Evolutionary conservation across 2,329 filamentous ascomycete species (phyloP), one percentile per base, ranked within the genome.

Genomic region (Lasiodiplodia sp.): DNA sequence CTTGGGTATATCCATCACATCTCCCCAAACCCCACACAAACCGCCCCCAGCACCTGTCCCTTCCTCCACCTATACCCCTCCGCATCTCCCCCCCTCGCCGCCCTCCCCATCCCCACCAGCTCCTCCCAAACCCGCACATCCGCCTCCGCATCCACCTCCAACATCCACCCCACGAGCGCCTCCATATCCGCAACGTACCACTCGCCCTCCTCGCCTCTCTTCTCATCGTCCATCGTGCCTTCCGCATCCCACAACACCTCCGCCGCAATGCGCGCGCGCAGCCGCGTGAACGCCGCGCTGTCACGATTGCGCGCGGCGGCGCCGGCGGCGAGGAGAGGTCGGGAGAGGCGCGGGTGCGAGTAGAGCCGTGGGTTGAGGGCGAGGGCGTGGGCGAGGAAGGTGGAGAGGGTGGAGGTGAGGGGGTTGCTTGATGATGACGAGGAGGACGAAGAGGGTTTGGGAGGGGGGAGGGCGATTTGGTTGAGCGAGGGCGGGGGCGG

Each of bases 341-440:
- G 62, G 5, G 28, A n/a, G 21, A 52, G 47, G 12, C 6, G 47
- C 3, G 21, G n/a, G 49, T 65, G 62, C 10, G 14, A 4, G 62
- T 65, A 65, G n/a, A 53, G 12, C 12, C 8, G 18, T 0, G 47
- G 62, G 62, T 65, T 65, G 62, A 38, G 49, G 62, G 62, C 47
- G 62, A 65, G 47, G 62, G 62, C 62, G 28, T 2, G 31, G 31
- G 49, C 16, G 49, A 34, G 34, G 16, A 18, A 65, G 28, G 47
- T 14, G 4, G 62, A 7, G 49, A 65, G 16, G 31, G 18, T 11
- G 44, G 16, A 8, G 7, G 21, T 4, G 34, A 40, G 62, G 62
- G 44, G 21, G 60, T 37, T n/a, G 44, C 7, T 40, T 8, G 31
- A 3, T 12, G 18, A 8, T 2, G 31, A 6, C 12, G 56, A 34